These are phyloP conservation scores for Trichoderma pleuroti DNA, from an alignment of 2,329 filamentous ascomycete species.

Conservation along the genomic window DNA sequence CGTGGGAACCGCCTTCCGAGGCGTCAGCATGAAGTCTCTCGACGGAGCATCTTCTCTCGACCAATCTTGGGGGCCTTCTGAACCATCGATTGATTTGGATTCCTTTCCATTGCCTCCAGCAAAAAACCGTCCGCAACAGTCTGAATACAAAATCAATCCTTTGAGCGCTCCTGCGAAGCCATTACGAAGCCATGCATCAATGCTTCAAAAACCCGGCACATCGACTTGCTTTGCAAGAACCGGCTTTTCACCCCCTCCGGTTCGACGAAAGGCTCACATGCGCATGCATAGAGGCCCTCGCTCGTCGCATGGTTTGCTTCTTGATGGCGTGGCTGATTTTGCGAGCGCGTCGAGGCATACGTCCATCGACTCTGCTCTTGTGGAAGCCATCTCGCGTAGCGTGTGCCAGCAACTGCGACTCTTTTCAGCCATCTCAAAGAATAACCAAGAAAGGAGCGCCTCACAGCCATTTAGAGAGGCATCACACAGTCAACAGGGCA, in stretches of 20 bases:
- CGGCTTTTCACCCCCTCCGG: neutral
- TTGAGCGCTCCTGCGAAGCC: neutral
- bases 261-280: neutral
- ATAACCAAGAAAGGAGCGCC: slow-evolving; percentile 4
- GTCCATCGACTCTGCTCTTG: slow-evolving; percentile 38
- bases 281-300: neutral
- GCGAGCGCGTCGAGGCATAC: slow-evolving; percentile 28
- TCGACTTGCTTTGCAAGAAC: neutral
- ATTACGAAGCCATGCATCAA: neutral
- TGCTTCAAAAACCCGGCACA: neutral
- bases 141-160: neutral
- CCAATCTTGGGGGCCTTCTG: slow-evolving; percentile 5
- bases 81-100: slow-evolving; percentile 17
- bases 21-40: neutral
- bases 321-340: slow-evolving; percentile 20
- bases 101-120: slow-evolving; percentile 20
- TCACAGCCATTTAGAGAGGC: neutral
- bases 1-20: neutral
- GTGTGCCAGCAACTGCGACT: slow-evolving; percentile 45
- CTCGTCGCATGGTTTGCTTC: slow-evolving; percentile 16
- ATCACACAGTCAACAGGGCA: neutral
- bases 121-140: neutral
- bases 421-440: slow-evolving; percentile 30
- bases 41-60: slow-evolving; percentile 4
- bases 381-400: slow-evolving; percentile 44